Evolutionary conservation across 805 yeast genomes (phyloP), one percentile per base, ranked within the genome.

Genomic region (Pichia eremophila): DNA sequence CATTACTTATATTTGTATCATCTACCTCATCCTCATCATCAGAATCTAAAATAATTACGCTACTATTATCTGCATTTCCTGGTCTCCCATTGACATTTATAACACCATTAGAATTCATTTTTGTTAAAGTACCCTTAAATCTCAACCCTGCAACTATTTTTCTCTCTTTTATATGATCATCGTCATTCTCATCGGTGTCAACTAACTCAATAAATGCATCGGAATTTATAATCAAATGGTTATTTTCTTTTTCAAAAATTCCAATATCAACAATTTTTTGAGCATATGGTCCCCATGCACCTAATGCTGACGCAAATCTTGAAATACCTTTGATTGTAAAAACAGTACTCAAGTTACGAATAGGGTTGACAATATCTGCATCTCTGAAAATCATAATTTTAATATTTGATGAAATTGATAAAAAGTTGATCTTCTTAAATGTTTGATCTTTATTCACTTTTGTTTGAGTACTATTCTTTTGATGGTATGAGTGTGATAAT

Each of bases 221-320:
- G 6, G 64, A 64, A 39, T 56, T 53, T 14, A 77, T 49, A 1
- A 69, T 51, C 3, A 64, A 52, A 57, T 81, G 87, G 1, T 59
- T 54, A 9, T 63, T 64, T 0, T 67, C 59, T 35, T 70, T 63
- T 17, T 72, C 76, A 36, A 85, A 66, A 0, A 95, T 90, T 0
- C 81, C 73, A 4, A 74, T 69, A 61, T 86, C 95, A 8, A 79
- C 77, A 1, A 70, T 65, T 0, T 79, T 79, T 53, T 80, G 79
- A 0, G 95, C 91, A 60, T 84, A 86, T 0, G 82, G 75, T 0
- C 77, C 60, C 95, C 95, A 86, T 8, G 77, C 70, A 0, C 91
- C 95, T 46, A 82, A 57, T 10, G 89, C 72, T 29, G 74, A 67
- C 0, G 82, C 71, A 54, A 75, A 76, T 45, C 90, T 65, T 1